phyloP scores from a whole-genome alignment of 1,284 basidiomycete genomes.

The Cerrena zonata region DNA sequence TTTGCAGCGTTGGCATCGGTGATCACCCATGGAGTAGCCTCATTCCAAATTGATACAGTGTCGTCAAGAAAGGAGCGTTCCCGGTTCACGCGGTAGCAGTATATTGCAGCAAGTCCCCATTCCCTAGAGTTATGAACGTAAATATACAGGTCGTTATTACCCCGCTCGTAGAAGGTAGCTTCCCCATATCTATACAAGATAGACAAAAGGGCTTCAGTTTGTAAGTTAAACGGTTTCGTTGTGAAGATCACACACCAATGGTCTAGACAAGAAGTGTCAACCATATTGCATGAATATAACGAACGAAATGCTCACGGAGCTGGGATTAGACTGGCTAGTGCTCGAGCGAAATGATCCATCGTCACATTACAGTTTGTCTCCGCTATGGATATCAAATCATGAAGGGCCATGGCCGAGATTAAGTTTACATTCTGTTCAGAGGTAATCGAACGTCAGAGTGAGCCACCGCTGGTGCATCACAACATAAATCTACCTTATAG shows the following conservation, averaged over 20 bases:
- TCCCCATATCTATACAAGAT: too few species aligned
- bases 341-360: neutral
- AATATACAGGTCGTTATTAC: too few species aligned
- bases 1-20: neutral
- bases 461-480: neutral
- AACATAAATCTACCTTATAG: neutral
- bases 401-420: neutral
- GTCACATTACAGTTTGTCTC: neutral
- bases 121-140: neutral
- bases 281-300: neutral
- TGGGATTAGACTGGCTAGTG: neutral
- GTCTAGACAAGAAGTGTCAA: neutral
- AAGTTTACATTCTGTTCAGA: neutral
- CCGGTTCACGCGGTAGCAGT: neutral
- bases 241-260: neutral
- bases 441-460: neutral
- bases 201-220: too few species aligned
- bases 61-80: neutral
- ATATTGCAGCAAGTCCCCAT: neutral
- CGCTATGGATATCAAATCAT: neutral
- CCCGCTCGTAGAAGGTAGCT: too few species aligned
- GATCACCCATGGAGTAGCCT: slow-evolving; percentile 1
- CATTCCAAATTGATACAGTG: neutral
- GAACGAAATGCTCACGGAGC: neutral
- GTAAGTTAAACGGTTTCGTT: neutral